phyloP scores from a whole-genome alignment of 306 rosid genomes.

The Calophaca sinica region DNA sequence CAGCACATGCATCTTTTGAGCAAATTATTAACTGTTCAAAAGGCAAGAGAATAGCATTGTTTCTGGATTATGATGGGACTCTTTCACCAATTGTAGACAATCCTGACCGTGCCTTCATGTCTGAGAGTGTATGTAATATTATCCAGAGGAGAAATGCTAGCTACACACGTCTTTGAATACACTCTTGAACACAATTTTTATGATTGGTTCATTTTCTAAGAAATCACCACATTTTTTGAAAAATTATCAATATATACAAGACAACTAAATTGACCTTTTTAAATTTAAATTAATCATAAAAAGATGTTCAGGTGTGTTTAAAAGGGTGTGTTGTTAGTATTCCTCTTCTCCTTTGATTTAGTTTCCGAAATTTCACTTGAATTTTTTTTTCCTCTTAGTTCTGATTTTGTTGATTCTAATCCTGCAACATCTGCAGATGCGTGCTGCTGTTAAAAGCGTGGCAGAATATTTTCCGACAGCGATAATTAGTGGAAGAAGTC shows the following conservation, averaged over 20 bases:
- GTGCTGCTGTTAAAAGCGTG: constrained; percentile 69
- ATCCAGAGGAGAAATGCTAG: neutral
- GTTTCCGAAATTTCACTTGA: neutral
- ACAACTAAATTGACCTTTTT: too few species aligned
- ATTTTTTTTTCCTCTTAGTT: neutral
- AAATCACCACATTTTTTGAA: too few species aligned
- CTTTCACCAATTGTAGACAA: constrained; percentile 97
- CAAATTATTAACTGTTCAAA: constrained; percentile 72
- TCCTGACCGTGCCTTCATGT: constrained; percentile 94
- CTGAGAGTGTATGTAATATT: constrained; percentile 71
- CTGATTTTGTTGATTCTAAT: constrained; percentile 37
- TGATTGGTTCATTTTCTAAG: neutral
- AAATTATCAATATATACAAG: too few species aligned
- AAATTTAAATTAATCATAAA: too few species aligned
- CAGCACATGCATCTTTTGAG: constrained; percentile 84
- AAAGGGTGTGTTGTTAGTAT: neutral
- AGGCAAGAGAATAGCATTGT: constrained; percentile 87
- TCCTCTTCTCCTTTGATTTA: neutral
- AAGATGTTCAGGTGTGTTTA: neutral
- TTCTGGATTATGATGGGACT: constrained; percentile 98
- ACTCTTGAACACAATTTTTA: neutral
- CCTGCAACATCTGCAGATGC: constrained; percentile 67
- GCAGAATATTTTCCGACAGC: constrained; percentile 88
- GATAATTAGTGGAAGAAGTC: constrained; percentile 94
- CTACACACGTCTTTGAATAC: neutral